These are phyloP conservation scores for Beta macrorhiza DNA, from an alignment of 179 eudicot species.

Conservation along the genomic window DNA sequence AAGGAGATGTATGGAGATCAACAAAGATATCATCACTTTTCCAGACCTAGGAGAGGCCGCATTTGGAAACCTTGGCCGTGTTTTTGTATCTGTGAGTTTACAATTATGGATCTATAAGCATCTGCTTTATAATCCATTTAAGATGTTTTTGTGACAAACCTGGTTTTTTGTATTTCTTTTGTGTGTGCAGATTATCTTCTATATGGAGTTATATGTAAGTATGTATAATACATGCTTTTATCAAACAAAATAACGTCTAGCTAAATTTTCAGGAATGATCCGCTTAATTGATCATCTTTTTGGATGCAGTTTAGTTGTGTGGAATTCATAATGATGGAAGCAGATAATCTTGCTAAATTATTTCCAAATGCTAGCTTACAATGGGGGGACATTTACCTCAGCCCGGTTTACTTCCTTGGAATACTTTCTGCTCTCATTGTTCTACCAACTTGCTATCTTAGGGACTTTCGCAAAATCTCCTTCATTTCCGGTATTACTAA, in stretches of 20 bases:
- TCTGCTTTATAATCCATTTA: not conserved
- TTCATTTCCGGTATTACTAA: constrained; percentile 60
- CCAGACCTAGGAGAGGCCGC: constrained; percentile 95
- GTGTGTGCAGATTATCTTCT: constrained; percentile 68
- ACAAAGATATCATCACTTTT: constrained; percentile 56
- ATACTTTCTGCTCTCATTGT: constrained; percentile 54
- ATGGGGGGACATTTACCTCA: constrained; percentile 44
- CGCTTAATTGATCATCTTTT: constrained; percentile 1
- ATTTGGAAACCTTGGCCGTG: constrained; percentile 77
- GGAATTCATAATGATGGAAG: constrained; percentile 83
- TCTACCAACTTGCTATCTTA: constrained; percentile 66
- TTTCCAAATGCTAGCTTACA: constrained; percentile 64
- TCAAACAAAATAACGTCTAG: too few relatives aligned
- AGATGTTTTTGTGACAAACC: constrained; percentile 22
- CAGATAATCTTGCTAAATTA: constrained; percentile 65
- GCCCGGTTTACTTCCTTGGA: constrained; percentile 58
- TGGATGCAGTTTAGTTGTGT: constrained; percentile 70
- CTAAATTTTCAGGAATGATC: not conserved
- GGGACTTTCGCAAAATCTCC: constrained; percentile 65
- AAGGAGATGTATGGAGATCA: constrained; percentile 61
- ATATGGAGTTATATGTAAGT: constrained; percentile 81
- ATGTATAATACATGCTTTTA: not conserved
- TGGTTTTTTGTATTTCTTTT: constrained; percentile 15
- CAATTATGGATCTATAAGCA: not conserved
- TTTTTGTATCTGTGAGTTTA: constrained; percentile 70